Evolutionary conservation across 352 stramenopile species (phyloP).

Genomic region (Globisporangium perplexum): DNA sequence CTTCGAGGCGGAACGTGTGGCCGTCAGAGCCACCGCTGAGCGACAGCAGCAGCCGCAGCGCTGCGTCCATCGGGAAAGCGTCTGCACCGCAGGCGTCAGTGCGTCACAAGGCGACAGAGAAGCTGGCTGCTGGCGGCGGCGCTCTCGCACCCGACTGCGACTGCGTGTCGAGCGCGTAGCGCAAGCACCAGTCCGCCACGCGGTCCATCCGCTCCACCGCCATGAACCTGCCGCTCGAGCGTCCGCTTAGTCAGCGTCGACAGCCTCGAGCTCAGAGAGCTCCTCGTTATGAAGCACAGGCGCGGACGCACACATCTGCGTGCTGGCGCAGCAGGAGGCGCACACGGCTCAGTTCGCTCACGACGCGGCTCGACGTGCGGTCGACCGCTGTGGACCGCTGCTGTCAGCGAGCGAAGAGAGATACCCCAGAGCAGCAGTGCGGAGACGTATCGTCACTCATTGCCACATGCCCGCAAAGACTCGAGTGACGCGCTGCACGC

Average conservation of each 20-base stretch:
- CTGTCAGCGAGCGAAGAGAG: background rate
- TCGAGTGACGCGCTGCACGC: background rate
- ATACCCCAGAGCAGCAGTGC: background rate
- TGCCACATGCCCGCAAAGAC: background rate
- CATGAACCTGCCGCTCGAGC: constrained; percentile 16
- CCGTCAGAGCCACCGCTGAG: constrained; percentile 50
- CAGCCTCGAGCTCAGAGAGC: background rate
- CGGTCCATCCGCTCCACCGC: constrained; percentile 29
- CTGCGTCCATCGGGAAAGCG: constrained; percentile 17
- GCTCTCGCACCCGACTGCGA: constrained; percentile 5
- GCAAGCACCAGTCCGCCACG: constrained; percentile 26
- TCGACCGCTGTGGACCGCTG: constrained; percentile 1
- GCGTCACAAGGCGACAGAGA: background rate
- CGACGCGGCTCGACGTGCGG: background rate
- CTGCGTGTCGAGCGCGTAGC: constrained; percentile 10
- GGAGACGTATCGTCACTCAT: background rate
- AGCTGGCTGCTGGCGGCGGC: too few species aligned
- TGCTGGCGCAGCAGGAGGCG: constrained; percentile 12
- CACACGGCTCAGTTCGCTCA: constrained; percentile 6
- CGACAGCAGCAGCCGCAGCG: constrained; percentile 50
- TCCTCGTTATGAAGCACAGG: too few species aligned
- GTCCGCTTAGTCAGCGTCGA: background rate
- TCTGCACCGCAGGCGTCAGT: constrained; percentile 3
- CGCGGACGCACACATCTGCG: constrained; percentile 10
- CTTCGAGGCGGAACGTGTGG: constrained; percentile 51